Evolutionary conservation across 805 yeast genomes (phyloP).

Genomic region (Geotrichum ghanense): DNA sequence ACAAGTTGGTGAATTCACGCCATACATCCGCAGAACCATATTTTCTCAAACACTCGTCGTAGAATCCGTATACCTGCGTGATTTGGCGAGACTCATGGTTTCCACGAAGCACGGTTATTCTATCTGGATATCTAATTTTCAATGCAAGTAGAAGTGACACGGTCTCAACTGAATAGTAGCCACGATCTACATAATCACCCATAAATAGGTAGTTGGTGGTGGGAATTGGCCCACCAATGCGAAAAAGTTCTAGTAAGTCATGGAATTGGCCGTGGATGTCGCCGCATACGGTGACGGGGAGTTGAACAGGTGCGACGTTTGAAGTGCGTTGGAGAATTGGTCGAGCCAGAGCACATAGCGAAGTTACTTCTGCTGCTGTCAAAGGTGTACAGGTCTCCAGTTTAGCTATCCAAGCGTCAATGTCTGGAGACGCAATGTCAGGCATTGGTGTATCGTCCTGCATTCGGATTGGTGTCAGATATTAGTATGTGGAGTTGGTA

Average conservation of each 20-base stretch:
- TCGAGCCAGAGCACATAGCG: constrained; percentile 75
- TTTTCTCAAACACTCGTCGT: constrained; percentile 89
- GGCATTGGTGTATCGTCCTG: not conserved
- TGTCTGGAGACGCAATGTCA: constrained; percentile 29
- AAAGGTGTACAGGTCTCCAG: constrained; percentile 71
- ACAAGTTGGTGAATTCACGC: constrained; percentile 84
- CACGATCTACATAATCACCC: constrained; percentile 92
- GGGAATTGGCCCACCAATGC: constrained; percentile 91
- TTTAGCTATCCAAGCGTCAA: constrained; percentile 82
- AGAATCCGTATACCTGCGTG: constrained; percentile 92
- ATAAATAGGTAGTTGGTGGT: constrained; percentile 80
- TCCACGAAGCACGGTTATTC: constrained; percentile 88
- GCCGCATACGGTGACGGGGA: constrained; percentile 95
- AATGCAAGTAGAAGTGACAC: constrained; percentile 79
- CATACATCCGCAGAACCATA: constrained; percentile 89
- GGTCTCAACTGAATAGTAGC: constrained; percentile 80
- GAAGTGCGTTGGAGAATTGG: constrained; percentile 73
- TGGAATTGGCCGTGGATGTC: constrained; percentile 96
- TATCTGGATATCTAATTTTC: constrained; percentile 83
- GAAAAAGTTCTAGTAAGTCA: constrained; percentile 84
- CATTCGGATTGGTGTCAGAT: not conserved
- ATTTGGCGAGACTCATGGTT: constrained; percentile 94
- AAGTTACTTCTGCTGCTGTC: constrained; percentile 66
- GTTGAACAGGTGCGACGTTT: constrained; percentile 88
- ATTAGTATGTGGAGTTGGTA: too few species aligned